These are phyloP conservation scores for Penicillium turbatum DNA, from an alignment of 495 filamentous ascomycete species.

Conservation along the genomic window DNA sequence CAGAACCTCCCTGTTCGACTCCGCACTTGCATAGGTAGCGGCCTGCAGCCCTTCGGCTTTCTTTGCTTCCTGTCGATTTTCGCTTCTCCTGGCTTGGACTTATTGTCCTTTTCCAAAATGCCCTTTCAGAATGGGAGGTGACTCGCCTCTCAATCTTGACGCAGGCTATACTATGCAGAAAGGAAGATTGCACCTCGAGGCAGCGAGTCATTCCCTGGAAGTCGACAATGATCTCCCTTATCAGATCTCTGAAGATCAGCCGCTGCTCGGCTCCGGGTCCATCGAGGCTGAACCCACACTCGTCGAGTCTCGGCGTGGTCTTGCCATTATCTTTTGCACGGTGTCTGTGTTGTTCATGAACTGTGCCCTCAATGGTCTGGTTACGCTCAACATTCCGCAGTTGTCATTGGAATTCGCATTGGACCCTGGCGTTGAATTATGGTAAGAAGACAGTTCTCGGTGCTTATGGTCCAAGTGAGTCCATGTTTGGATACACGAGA, in stretches of 20 bases:
- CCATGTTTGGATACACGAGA: background rate
- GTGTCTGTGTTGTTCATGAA: background rate
- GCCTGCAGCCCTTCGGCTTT: background rate
- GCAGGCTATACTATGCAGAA: background rate
- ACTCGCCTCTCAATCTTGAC: background rate
- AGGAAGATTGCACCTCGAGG: background rate
- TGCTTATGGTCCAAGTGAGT: background rate
- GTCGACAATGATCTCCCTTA: background rate
- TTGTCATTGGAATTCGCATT: slow-evolving; percentile 41
- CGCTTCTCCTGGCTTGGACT: background rate
- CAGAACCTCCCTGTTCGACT: too few species aligned
- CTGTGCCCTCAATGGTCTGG: background rate
- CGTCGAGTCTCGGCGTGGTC: background rate
- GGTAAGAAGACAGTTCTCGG: slow-evolving; percentile 26
- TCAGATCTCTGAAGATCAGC: slow-evolving; percentile 5
- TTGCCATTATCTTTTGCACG: background rate
- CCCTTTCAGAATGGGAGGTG: background rate
- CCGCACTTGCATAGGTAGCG: background rate
- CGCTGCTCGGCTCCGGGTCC: background rate
- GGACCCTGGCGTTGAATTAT: slow-evolving; percentile 31
- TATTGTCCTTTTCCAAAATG: background rate
- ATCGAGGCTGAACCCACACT: background rate
- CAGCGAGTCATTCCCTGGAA: background rate
- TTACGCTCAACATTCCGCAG: slow-evolving; percentile 43
- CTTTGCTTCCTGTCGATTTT: background rate